Evolutionary conservation across 2,329 filamentous ascomycete genomes (phyloP), one percentile per base, ranked within the genome.

Genomic region (Colletotrichum sp.): DNA sequence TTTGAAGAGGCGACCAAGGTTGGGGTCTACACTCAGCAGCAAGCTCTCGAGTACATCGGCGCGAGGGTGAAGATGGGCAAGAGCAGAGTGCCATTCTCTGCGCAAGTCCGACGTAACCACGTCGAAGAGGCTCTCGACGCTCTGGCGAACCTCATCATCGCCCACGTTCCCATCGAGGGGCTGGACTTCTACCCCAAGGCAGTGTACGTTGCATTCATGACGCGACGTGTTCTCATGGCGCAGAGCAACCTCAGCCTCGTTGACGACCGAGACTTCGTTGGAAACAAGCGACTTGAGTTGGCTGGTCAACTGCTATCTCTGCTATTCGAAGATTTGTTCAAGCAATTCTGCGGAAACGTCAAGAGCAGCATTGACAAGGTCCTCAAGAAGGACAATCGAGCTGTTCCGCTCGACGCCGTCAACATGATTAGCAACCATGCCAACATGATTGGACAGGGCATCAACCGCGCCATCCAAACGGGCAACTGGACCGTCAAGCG

Each of bases 401-500:
- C 95, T 0, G 93, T 96, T 71, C 93, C 96, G 34, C 96, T 98
- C 71, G 96, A 99, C 82, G 96, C 96, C 5, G 93, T 94, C 77
- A 92, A 94, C 52, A 94, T 97, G 81, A 94, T 99, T 80, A 93
- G 93, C 79, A 94, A 95, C 62, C 94, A 97, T 79, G 94, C 95
- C 70, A 94, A 94, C 79, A 93, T 94, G 80, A 98, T 99, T 79
- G 98, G 96, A 1, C 91, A 94, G 79, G 97, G 97, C 15, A 95
- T 99, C 90, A 98, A 98, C 83, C 93, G 97, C 76, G 96, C 97
- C 9, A 98, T 99, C 75, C 96, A 97, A 70, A 98, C 97, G 1
- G 97, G 97, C 24, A 99, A 99, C 82, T 99, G 97, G 97, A 98
- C 91, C 77, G 90, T 99, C 79, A 98, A 98, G 85, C 95, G 97